Evolutionary conservation across 768 basidiomycete genomes (phyloP).

Genomic region (Phylloporus arenicola): DNA sequence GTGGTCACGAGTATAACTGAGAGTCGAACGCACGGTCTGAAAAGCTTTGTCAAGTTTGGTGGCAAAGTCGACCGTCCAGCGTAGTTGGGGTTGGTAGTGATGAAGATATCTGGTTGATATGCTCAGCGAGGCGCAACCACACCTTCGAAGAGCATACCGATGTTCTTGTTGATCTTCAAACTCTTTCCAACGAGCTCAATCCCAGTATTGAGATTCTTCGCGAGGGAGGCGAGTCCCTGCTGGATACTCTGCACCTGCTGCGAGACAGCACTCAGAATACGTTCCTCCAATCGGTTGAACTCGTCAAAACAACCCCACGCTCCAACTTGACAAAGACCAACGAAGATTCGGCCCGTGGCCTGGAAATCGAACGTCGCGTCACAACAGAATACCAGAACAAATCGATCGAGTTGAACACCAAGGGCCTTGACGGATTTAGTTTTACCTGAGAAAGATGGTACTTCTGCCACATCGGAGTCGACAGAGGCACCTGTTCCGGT

Average conservation of each 20-base stretch:
- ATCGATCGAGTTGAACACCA: constrained; percentile 94
- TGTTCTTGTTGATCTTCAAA: constrained; percentile 89
- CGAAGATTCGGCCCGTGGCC: constrained; percentile 99
- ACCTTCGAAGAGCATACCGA: constrained; percentile 46
- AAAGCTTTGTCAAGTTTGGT: constrained; percentile 86
- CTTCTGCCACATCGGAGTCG: not conserved
- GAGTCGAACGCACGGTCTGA: constrained; percentile 69
- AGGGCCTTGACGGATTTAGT: constrained; percentile 99
- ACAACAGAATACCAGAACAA: constrained; percentile 99
- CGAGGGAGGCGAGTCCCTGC: constrained; percentile 82
- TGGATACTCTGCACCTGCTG: constrained; percentile 99
- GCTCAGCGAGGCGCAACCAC: constrained; percentile 2
- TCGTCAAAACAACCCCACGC: constrained; percentile 99
- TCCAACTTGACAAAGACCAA: constrained; percentile 97
- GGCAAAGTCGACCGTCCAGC: constrained; percentile 92
- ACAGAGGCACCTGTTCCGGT: constrained; percentile 78
- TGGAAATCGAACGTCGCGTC: constrained; percentile 99
- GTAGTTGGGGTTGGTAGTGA: constrained; percentile 98
- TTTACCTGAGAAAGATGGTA: constrained; percentile 55
- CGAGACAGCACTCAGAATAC: constrained; percentile 95
- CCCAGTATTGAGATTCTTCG: constrained; percentile 79
- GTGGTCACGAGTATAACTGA: not conserved
- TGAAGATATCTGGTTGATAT: constrained; percentile 74
- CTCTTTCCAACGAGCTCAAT: constrained; percentile 95
- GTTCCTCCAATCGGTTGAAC: constrained; percentile 96